Evolutionary conservation across 306 rosid species (phyloP), one percentile per base, ranked within the genome.

Genomic region (Pterocarpus santalinus): DNA sequence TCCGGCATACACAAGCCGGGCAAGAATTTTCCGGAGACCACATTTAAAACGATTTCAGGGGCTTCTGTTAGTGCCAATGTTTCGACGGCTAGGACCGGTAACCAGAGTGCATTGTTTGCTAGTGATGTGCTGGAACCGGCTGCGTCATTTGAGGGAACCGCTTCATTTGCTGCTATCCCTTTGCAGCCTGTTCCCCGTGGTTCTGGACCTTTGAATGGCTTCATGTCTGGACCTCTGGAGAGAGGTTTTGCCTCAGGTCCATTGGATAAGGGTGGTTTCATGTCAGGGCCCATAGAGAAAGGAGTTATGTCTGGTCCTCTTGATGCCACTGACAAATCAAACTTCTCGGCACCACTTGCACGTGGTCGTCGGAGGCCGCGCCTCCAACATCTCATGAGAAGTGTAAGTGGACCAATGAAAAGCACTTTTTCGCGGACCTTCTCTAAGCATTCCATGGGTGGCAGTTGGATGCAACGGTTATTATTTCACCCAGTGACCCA

Each of bases 261-360:
- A 1, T 73, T 90, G 80, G 94, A 90, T 46, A 86, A 69, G 82
- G 80, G 87, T 47, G 94, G 88, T 57, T 88, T 88, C 85, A 88
- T 90, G 90, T 90, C 94, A 5, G 94, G 91, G 69, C 94, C 94
- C 2, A 84, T 90, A 55, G 94, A 88, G 84, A 88, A 80, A 84
- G 94, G 91, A 5, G 91, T 86, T 46, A 90, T 90, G 94, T 90
- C 91, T 2, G 94, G 91, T 72, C 94, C 94, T 77, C 88, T 90
- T 74, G 94, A 90, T 77, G 80, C 88, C 15, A 71, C 86, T 52
- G 91, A 90, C 71, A 90, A 84, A 52, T 80, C 91, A 60, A 90
- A 88, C 85, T 90, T 90, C 76, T 90, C 94, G 15, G 94, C 91
- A 9, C 94, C 94, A 0, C 91, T 90, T 61, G 86, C 94, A 0